Evolutionary conservation across 306 rosid species (phyloP), one percentile per base, ranked within the genome.

Genomic region (Lablab purpureus): DNA sequence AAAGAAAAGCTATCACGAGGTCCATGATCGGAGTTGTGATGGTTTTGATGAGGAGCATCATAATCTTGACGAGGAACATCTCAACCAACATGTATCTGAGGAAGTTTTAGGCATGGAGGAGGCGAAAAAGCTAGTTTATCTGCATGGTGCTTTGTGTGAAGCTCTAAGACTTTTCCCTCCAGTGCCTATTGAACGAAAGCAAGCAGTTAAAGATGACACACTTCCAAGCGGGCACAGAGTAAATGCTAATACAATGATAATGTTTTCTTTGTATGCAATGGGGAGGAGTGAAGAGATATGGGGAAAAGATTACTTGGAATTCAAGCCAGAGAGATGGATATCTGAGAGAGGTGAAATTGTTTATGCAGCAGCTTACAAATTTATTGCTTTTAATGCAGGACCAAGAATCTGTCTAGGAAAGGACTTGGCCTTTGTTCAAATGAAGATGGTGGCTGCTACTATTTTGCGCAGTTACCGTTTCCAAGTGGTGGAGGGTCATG

Each of bases 291-390:
- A 74, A 66, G 52, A 62, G 1, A 85, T 88, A 6, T 88, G 91
- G 92, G 95, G 92, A 2, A 10, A 77, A 41, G 92, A 90, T 67
- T 86, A 70, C 67, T 34, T 41, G 46, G 92, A 90, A 43, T 90
- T 85, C 77, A 90, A 87, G 82, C 92, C 95, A 3, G 91, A 87
- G 75, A 83, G 94, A 22, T 90, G 94, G 94, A 79, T 90, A 2
- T 75, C 85, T 0, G 84, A 85, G 10, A 34, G 28, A 30, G 89
- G 88, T 14, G 49, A 75, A 9, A 43, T 87, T 3, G 74, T 79
- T 28, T 52, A 84, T 19, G 87, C 30, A 3, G 87, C 94, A 0
- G 73, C 92, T 11, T 84, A 88, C 75, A 90, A 85, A 27, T 88
- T 87, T 72, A 19, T 73, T 8, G 64, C 80, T 5, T 90, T 85